These are phyloP conservation scores for Ambrosia hybrid DNA, from an alignment of 140 eudicot species.

Conservation along the genomic window DNA sequence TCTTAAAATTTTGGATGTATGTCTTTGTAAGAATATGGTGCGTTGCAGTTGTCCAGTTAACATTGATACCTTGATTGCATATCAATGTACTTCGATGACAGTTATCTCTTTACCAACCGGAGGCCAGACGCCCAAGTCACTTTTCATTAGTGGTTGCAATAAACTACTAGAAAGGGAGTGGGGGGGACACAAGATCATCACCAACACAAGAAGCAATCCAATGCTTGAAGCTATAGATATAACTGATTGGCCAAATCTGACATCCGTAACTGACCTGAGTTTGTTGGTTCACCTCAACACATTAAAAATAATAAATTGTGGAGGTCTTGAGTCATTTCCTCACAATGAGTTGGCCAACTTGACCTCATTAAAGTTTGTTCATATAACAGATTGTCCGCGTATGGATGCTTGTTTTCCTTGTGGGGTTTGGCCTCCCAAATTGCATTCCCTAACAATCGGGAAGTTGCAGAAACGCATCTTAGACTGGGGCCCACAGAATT, in stretches of 20 bases:
- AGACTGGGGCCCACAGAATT: not conserved
- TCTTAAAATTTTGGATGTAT: not conserved
- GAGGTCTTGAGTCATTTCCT: not conserved
- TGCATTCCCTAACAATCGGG: not conserved
- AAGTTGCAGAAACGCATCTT: not conserved
- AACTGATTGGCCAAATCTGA: not conserved
- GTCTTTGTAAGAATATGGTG: not conserved
- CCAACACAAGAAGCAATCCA: not conserved
- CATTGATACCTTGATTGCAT: not conserved
- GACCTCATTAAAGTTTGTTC: not conserved
- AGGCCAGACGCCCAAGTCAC: not conserved
- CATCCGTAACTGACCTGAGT: not conserved
- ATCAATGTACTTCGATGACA: not conserved
- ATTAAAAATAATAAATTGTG: not conserved
- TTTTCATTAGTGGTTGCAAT: not conserved
- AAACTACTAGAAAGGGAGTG: not conserved
- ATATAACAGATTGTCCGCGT: not conserved
- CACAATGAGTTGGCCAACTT: not conserved
- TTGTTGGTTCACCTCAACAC: not conserved
- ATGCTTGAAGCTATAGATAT: not conserved
- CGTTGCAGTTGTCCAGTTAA: not conserved
- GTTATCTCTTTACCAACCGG: not conserved
- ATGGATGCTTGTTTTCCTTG: not conserved
- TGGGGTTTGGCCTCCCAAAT: not conserved
- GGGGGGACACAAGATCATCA: not conserved